Evolutionary conservation across 257 asterid species (phyloP).

Genomic region (Nicotiana tabacum): DNA sequence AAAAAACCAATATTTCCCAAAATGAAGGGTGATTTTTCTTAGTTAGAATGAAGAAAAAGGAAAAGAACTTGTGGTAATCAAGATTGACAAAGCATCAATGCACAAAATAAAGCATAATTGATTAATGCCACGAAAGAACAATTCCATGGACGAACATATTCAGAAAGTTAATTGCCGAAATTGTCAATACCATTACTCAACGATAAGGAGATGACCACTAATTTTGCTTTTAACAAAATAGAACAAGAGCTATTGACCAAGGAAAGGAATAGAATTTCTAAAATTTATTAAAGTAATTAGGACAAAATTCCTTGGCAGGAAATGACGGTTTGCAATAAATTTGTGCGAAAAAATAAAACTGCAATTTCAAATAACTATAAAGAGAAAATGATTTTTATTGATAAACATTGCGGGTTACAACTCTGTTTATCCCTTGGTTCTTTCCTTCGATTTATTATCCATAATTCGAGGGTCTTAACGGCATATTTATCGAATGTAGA

Average conservation of each 20-base stretch:
- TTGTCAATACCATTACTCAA: neutral
- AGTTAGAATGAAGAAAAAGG: neutral
- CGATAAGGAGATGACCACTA: neutral
- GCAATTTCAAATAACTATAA: no score
- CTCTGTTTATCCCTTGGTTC: no score
- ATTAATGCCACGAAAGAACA: neutral
- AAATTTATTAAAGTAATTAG: neutral
- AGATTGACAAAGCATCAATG: neutral
- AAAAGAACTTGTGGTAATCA: neutral
- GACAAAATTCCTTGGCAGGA: neutral
- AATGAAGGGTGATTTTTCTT: neutral
- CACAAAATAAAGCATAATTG: neutral
- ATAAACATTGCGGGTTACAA: no score
- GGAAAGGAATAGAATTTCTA: neutral
- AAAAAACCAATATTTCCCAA: neutral
- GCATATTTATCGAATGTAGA: no score
- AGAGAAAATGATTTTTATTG: no score
- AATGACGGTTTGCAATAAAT: neutral
- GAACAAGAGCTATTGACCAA: neutral
- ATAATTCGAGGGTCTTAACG: no score
- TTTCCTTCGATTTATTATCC: no score
- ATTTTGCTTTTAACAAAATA: neutral
- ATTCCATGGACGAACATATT: neutral
- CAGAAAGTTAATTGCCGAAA: neutral
- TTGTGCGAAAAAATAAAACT: no score